Conservation (phyloP, 139 green algal species). For the Chlorella sp. region DNA sequence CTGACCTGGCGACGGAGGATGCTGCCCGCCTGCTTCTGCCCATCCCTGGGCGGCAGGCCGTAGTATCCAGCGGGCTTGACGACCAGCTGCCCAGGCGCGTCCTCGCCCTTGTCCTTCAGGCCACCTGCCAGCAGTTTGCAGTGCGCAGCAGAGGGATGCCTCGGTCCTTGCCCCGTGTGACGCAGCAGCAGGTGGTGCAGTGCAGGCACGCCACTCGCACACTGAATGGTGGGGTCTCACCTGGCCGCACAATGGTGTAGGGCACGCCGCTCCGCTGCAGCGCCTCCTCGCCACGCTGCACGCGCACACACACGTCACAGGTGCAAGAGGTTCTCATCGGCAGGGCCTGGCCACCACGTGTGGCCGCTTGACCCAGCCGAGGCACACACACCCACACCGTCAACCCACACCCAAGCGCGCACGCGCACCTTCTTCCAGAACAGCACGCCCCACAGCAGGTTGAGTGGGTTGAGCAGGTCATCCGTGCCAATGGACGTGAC, state of each 20-base stretch:
- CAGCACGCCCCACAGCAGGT: constrained; percentile 70
- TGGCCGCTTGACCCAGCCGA: too few relatives aligned
- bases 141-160: too few relatives aligned
- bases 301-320: too few relatives aligned
- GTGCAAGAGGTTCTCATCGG: too few relatives aligned
- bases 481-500: constrained; percentile 35
- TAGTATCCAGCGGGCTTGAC: constrained; percentile 35
- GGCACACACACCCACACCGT: too few relatives aligned
- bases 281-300: constrained; percentile 72
- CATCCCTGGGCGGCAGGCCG: constrained; percentile 35
- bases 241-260: constrained; percentile 76
- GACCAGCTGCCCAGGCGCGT: constrained; percentile 38
- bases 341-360: too few relatives aligned
- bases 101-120: constrained; percentile 39
- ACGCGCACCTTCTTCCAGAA: constrained; percentile 20
- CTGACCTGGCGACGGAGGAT: constrained; percentile 58
- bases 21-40: constrained; percentile 22
- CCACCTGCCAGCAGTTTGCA: too few relatives aligned
- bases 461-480: constrained; percentile 70
- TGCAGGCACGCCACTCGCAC: background rate
- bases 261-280: constrained; percentile 69
- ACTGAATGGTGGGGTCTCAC: constrained; percentile 3
- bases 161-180: too few relatives aligned
- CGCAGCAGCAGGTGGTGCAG: background rate
- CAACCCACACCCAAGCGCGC: too few relatives aligned